These are phyloP conservation scores for Ophiocordyceps camponoti-saundersi DNA, from an alignment of 2,329 filamentous ascomycete species.

Conservation along the genomic window DNA sequence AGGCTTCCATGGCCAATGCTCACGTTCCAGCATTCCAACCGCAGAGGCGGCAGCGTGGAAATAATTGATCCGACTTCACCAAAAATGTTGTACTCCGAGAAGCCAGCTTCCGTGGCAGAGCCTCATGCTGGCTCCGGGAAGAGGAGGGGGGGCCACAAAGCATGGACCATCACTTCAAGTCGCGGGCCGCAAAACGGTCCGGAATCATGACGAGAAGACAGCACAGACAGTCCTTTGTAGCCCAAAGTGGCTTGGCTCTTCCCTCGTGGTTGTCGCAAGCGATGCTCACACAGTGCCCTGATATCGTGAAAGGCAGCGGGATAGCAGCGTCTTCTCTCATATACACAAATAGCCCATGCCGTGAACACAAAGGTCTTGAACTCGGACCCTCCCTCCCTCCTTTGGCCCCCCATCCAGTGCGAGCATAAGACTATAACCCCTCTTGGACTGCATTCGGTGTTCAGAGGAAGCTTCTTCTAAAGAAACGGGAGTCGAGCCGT, in stretches of 20 bases:
- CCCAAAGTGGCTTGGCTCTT: constrained; percentile 6
- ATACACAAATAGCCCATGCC: constrained; percentile 3
- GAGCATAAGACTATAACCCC: constrained; percentile 1
- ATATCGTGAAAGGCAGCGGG: constrained; percentile 1
- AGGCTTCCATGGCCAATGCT: constrained; percentile 1
- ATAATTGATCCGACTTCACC: not conserved
- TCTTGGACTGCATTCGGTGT: not conserved
- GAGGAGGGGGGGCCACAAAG: not conserved
- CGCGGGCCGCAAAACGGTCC: constrained; percentile 4
- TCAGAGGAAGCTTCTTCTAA: not conserved
- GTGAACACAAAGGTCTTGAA: constrained; percentile 1
- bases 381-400: not conserved
- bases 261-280: constrained; percentile 7
- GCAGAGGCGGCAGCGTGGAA: constrained; percentile 1
- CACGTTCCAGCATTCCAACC: constrained; percentile 1
- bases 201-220: constrained; percentile 2
- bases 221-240: constrained; percentile 4
- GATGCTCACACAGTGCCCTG: constrained; percentile 7
- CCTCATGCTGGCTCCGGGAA: constrained; percentile 4
- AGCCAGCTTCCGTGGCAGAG: constrained; percentile 2
- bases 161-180: not conserved
- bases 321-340: not conserved
- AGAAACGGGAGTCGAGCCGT: not conserved
- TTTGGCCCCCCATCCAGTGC: not conserved
- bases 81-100: constrained; percentile 4